Conservation (phyloP, 257 asterid species). For the Solanum ossicruentum region DNA sequence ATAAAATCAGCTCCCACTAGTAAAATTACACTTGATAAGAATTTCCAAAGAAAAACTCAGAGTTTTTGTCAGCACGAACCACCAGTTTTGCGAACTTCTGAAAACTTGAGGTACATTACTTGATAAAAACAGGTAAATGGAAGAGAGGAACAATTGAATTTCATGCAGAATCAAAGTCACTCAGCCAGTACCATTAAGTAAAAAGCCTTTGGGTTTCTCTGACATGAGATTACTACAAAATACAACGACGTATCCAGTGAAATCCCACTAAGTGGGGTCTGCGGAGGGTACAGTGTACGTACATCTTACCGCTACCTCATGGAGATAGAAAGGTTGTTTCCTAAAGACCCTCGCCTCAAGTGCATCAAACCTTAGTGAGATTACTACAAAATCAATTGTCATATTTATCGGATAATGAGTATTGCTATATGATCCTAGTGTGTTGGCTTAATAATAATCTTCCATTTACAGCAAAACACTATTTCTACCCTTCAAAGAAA, state of each 20-base stretch:
- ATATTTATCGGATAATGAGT: background rate
- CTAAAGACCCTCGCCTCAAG: too few species aligned
- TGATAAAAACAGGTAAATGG: background rate
- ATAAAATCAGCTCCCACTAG: background rate
- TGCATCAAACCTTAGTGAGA: too few species aligned
- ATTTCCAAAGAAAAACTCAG: background rate
- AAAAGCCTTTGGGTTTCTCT: background rate
- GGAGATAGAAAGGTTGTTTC: too few species aligned
- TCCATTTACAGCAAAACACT: background rate
- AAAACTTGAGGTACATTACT: background rate
- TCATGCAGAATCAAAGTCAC: background rate
- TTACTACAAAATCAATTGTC: background rate
- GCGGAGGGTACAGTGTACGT: too few species aligned
- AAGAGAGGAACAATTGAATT: background rate
- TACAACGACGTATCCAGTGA: too few species aligned
- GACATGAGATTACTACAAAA: background rate
- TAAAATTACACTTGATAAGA: background rate
- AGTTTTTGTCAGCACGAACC: background rate
- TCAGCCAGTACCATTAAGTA: background rate
- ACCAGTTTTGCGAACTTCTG: background rate
- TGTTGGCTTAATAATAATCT: background rate
- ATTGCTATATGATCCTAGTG: background rate
- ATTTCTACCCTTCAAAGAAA: background rate
- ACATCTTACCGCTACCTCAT: too few species aligned
- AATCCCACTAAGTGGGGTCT: too few species aligned